Evolutionary conservation across 2,329 filamentous ascomycete species (phyloP).

Genomic region (Aspergillaceae sp.): DNA sequence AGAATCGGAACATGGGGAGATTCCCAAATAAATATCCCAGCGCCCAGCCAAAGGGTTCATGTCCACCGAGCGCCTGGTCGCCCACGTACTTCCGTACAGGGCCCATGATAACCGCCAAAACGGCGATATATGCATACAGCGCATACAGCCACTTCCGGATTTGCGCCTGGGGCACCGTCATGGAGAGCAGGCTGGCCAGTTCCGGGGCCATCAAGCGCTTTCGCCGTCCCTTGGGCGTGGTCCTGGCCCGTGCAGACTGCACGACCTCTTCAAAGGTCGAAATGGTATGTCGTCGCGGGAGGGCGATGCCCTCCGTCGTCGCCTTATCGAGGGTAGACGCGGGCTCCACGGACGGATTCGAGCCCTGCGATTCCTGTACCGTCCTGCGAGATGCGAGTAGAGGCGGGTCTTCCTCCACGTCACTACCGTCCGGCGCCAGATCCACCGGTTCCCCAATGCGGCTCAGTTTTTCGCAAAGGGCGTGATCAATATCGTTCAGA

Average conservation of each 20-base stretch:
- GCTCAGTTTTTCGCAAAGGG: slow-evolving; percentile 44
- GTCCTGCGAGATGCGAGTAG: slow-evolving; percentile 29
- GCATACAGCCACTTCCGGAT: slow-evolving; percentile 79
- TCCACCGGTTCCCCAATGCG: slow-evolving; percentile 29
- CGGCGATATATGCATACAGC: slow-evolving; percentile 61
- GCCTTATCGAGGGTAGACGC: slow-evolving; percentile 16
- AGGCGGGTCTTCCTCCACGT: slow-evolving; percentile 19
- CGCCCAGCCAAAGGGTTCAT: slow-evolving; percentile 88
- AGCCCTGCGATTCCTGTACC: slow-evolving; percentile 7
- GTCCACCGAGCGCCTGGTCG: slow-evolving; percentile 55
- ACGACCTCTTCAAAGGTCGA: slow-evolving; percentile 35
- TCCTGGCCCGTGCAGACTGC: slow-evolving; percentile 21
- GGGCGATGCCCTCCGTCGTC: slow-evolving; percentile 13
- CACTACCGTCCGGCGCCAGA: slow-evolving; percentile 28
- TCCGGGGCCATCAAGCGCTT: slow-evolving; percentile 58
- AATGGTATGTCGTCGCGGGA: slow-evolving; percentile 43
- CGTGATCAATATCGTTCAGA: slow-evolving; percentile 34
- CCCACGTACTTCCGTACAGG: slow-evolving; percentile 64
- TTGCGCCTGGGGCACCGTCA: slow-evolving; percentile 70
- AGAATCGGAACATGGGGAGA: slow-evolving; percentile 59
- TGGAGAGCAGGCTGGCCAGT: slow-evolving; percentile 64
- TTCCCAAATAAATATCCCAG: slow-evolving; percentile 83
- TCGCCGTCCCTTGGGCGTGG: slow-evolving; percentile 55
- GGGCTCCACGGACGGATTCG: slow-evolving; percentile 5
- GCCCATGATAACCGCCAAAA: slow-evolving; percentile 58